Evolutionary conservation across 306 rosid species (phyloP), one percentile per base, ranked within the genome.

Genomic region (Prunus davidiana): DNA sequence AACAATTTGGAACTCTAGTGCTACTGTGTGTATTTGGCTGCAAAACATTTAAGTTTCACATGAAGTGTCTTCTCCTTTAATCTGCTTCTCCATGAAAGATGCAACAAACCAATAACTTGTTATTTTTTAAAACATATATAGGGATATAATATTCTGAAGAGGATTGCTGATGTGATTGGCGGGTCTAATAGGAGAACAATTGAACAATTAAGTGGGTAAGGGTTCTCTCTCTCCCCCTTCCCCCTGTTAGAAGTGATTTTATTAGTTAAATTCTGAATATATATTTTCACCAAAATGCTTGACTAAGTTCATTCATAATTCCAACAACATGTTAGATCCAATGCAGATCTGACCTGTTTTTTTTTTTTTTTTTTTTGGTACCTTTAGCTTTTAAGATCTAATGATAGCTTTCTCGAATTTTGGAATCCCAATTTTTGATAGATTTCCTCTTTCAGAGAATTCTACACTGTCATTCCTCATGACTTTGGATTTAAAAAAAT

Each of bases 381-480:
- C 50, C 14, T 69, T 45, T 34, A 28, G 55, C 34, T n/a, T 74
- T 55, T n/a, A 56, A 22, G 28, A 60, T 82, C 78, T 60, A 28
- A 57, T 60, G 8, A 25, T 43, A 52, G 43, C 64, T 74, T 67
- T 47, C 64, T 41, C 65, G 60, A 72, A 74, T 38, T 62, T 49
- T 78, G 81, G 64, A 76, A 54, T 63, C 8, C 69, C 45, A 34
- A 79, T 64, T 69, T 54, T 77, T 84, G 3, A 67, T 69, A 6
- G 57, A 69, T 87, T 67, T 43, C 77, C 78, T 82, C 74, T 65
- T 84, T 90, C 93, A 96, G 99, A 87, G 97, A 96, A 81, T 92
- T 96, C 88, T 96, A 92, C 81, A 91, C 97, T 19, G 88, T 92
- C 81, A 92, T 96, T 86, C 99, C 98, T 77, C 99, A 96, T 76